phyloP scores from a whole-genome alignment of 2,329 filamentous ascomycete species.

The Curvularia lunata region DNA sequence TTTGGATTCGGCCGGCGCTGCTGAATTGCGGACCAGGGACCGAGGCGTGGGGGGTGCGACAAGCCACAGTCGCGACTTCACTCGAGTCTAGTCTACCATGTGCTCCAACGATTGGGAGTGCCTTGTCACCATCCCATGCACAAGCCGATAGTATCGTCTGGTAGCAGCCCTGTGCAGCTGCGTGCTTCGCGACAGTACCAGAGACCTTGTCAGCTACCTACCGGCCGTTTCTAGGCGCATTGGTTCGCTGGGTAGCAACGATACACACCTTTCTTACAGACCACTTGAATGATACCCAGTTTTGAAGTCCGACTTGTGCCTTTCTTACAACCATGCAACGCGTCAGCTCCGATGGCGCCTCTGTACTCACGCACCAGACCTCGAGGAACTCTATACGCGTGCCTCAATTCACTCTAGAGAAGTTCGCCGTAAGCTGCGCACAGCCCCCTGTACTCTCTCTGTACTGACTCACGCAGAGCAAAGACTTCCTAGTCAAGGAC shows the following conservation, averaged over 20 bases:
- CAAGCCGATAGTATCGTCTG: background rate
- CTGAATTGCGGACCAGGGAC: conserved; percentile 21
- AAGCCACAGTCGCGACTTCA: conserved; percentile 32
- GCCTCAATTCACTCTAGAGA: conserved; percentile 83
- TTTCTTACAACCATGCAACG: conserved; percentile 38
- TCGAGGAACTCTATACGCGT: conserved; percentile 52
- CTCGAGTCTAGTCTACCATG: background rate
- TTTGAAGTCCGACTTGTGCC: conserved; percentile 1
- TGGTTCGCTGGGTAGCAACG: conserved; percentile 20
- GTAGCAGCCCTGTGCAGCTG: conserved; percentile 2
- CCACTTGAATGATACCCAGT: conserved; percentile 8
- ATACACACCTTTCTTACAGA: conserved; percentile 14
- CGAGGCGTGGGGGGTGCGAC: conserved; percentile 32
- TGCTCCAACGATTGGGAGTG: background rate
- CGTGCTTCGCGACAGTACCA: conserved; percentile 22
- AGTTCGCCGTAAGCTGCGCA: conserved; percentile 57
- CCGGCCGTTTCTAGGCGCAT: conserved; percentile 14
- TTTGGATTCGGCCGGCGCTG: conserved; percentile 20
- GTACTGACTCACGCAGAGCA: conserved; percentile 43
- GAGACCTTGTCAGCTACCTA: conserved; percentile 21
- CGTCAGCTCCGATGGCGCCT: conserved; percentile 51
- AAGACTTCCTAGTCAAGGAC: conserved; percentile 96
- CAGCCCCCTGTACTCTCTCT: background rate
- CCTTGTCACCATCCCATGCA: background rate
- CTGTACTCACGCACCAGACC: conserved; percentile 49